A percentile compares a stretch with the other conserved stretches of the same genome.
phyloP scores from a whole-genome alignment of 1,284 basidiomycete genomes.

The Lentinula novae-zelandiae region DNA sequence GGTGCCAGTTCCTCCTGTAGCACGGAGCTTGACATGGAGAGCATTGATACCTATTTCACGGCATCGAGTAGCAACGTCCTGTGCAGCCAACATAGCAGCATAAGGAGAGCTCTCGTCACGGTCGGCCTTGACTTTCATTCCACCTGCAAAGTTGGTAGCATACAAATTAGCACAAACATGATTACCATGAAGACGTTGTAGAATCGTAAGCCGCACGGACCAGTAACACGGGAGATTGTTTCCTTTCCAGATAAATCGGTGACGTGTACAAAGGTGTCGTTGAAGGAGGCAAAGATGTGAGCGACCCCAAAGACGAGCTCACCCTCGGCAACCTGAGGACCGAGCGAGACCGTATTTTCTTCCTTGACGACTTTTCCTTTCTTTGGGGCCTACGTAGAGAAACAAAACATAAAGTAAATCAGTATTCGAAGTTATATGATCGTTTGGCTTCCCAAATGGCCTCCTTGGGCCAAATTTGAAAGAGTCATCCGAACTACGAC shows the following conservation, averaged over 20 bases:
- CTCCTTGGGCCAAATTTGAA: not conserved
- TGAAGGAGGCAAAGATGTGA: constrained; percentile 97
- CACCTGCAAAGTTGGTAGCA: constrained; percentile 46
- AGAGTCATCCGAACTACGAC: not conserved
- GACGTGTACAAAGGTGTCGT: constrained; percentile 99
- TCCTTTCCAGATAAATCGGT: constrained; percentile 99
- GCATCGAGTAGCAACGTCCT: constrained; percentile 95
- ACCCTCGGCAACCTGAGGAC: constrained; percentile 92
- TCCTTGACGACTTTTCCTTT: constrained; percentile 77
- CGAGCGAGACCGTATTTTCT: constrained; percentile 82
- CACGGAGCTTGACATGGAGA: constrained; percentile 96
- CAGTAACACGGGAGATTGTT: constrained; percentile 97
- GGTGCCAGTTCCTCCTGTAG: constrained; percentile 97
- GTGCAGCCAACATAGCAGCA: constrained; percentile 99
- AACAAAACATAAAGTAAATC: not conserved
- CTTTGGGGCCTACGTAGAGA: constrained; percentile 63
- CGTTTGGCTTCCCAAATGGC: not conserved
- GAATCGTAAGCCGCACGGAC: constrained; percentile 31
- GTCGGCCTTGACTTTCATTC: constrained; percentile 99
- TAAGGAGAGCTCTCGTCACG: constrained; percentile 99
- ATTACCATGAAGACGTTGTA: no score
- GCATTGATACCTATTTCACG: constrained; percentile 99
- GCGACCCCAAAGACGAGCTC: constrained; percentile 96
- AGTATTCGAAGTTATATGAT: not conserved
- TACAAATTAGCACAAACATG: no score